These are phyloP conservation scores for Erodium texanum DNA, from an alignment of 441 rosid genomes.

Conservation along the genomic window DNA sequence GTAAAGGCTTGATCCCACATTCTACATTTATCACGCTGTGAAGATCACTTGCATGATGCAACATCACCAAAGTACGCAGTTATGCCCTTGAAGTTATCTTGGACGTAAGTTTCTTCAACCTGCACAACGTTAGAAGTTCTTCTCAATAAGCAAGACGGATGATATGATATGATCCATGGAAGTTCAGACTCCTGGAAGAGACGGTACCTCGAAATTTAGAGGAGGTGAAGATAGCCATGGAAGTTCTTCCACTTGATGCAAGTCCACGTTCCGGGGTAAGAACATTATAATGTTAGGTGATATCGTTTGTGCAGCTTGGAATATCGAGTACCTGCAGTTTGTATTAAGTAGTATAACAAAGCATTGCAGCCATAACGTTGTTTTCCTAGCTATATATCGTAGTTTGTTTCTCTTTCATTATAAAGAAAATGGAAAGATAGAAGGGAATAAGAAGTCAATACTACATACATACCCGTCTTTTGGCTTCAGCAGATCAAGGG, in stretches of 20 bases:
- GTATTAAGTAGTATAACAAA: background rate
- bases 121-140: background rate
- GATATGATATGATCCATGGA: background rate
- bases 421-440: too few relatives aligned
- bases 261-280: slow-evolving; percentile 26
- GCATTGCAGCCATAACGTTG: too few relatives aligned
- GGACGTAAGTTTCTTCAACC: slow-evolving; percentile 24
- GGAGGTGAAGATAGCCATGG: slow-evolving; percentile 32
- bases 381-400: background rate
- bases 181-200: background rate
- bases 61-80: slow-evolving; percentile 21
- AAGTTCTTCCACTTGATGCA: slow-evolving; percentile 26
- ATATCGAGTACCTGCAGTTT: slow-evolving; percentile 20
- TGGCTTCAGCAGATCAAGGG: slow-evolving; percentile 34
- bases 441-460: background rate
- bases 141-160: too few relatives aligned
- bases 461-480: slow-evolving; percentile 30
- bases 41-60: slow-evolving; percentile 3
- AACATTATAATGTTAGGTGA: slow-evolving; percentile 25
- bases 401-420: too few relatives aligned
- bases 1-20: too few relatives aligned
- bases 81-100: slow-evolving; percentile 24
- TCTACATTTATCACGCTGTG: background rate
- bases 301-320: slow-evolving; percentile 23
- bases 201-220: slow-evolving; percentile 22